Conservation (phyloP, 768 basidiomycete genomes). For the Amanita rubescens region DNA sequence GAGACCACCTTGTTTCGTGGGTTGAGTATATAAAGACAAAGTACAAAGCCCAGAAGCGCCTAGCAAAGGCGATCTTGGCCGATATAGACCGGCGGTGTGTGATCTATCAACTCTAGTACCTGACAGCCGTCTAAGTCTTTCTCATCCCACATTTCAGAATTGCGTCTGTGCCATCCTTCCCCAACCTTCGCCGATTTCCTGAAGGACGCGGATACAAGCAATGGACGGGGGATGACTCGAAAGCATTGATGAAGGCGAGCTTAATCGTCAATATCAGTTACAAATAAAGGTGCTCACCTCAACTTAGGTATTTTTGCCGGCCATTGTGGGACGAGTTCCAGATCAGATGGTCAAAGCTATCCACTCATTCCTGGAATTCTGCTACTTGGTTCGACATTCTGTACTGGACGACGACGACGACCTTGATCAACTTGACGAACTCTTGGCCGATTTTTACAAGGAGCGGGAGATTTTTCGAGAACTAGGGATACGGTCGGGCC, state of each 20-base stretch:
- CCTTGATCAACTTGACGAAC: conserved; percentile 13
- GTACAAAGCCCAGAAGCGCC: background rate
- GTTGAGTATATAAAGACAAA: conserved; percentile 17
- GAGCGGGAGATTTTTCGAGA: conserved; percentile 15
- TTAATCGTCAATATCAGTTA: too few relatives aligned
- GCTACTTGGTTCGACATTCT: conserved; percentile 19
- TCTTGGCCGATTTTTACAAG: conserved; percentile 15
- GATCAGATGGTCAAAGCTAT: conserved; percentile 17
- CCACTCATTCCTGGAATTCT: conserved; percentile 22
- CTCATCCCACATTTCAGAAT: background rate
- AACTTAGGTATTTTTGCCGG: conserved; percentile 20
- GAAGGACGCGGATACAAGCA: conserved; percentile 27
- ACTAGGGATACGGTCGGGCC: background rate
- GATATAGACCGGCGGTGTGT: background rate
- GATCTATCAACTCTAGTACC: too few relatives aligned
- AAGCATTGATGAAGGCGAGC: conserved; percentile 31
- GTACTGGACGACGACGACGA: conserved; percentile 12
- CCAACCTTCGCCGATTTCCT: conserved; percentile 21
- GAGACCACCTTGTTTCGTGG: conserved; percentile 30
- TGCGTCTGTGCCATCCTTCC: conserved; percentile 19
- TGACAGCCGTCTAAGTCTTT: too few relatives aligned
- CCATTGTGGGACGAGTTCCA: conserved; percentile 22
- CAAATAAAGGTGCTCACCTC: background rate
- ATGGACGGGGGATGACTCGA: conserved; percentile 33
- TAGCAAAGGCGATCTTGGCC: background rate